Evolutionary conservation across 169 alveolate genomes (phyloP).

Genomic region (Eimeria tenella): DNA sequence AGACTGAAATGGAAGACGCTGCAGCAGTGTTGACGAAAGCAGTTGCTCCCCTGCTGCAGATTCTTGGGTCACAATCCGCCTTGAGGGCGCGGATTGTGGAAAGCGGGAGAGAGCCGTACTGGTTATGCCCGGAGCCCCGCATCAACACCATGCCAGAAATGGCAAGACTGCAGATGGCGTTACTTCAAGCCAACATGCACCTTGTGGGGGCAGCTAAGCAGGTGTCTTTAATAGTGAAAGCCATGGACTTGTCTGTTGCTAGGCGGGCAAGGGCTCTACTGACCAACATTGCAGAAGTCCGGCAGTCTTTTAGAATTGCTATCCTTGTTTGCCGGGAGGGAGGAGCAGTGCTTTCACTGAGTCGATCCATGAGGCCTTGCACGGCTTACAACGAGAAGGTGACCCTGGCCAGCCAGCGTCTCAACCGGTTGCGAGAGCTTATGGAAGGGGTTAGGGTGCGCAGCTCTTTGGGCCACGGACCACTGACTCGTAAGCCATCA

Average conservation of each 20-base stretch:
- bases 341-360: neutral
- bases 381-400: neutral
- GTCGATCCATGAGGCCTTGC: neutral
- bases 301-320: neutral
- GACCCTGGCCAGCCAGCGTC: neutral
- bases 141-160: constrained; percentile 9
- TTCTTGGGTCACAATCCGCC: neutral
- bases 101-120: constrained; percentile 26
- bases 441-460: constrained; percentile 19
- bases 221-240: neutral
- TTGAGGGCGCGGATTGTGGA: constrained; percentile 3
- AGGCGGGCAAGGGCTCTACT: neutral
- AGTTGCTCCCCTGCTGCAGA: neutral
- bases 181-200: constrained; percentile 21
- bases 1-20: constrained; percentile 5
- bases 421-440: neutral
- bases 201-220: constrained; percentile 27
- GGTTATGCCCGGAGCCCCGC: constrained; percentile 2
- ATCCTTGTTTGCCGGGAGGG: constrained; percentile 5
- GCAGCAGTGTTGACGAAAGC: neutral
- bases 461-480: constrained; percentile 15
- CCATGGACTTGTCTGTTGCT: constrained; percentile 7
- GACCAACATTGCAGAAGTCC: neutral
- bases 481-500: constrained; percentile 12
- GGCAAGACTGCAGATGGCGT: constrained; percentile 14